Conservation (phyloP, 2,329 filamentous ascomycete genomes). For the Grosmannia penicillata region DNA sequence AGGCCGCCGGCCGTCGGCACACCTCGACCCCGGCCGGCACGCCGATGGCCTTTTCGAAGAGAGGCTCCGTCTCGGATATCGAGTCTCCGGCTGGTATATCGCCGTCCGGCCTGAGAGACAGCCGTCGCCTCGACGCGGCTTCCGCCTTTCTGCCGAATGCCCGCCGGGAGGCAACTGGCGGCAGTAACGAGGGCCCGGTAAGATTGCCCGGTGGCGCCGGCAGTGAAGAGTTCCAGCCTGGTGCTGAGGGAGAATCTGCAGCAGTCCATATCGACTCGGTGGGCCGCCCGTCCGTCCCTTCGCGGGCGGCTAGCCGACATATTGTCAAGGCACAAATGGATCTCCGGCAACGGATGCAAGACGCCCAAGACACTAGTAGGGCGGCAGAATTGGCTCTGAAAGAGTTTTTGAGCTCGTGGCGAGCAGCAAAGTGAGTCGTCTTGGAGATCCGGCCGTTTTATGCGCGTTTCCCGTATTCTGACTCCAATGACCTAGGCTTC, state of each 20-base stretch:
- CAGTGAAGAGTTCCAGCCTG: constrained; percentile 5
- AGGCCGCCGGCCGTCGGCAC: constrained; percentile 47
- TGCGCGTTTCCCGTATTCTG: no score
- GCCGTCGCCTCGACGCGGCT: constrained; percentile 18
- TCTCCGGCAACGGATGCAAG: constrained; percentile 45
- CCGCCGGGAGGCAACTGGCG: constrained; percentile 63
- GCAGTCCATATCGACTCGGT: neutral
- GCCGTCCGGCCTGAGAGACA: constrained; percentile 25
- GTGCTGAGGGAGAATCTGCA: constrained; percentile 7
- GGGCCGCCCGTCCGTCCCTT: constrained; percentile 6
- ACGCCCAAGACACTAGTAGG: constrained; percentile 63
- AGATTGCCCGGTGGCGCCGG: constrained; percentile 28
- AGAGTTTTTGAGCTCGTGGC: constrained; percentile 67
- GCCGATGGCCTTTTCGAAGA: constrained; percentile 26
- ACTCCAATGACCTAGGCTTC: constrained; percentile 11
- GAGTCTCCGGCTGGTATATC: constrained; percentile 18
- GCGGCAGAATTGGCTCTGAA: constrained; percentile 74
- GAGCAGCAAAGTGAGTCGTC: constrained; percentile 59
- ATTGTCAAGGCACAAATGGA: constrained; percentile 46
- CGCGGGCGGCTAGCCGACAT: constrained; percentile 33
- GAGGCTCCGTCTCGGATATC: constrained; percentile 25
- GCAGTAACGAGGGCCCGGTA: constrained; percentile 57
- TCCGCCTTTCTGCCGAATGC: constrained; percentile 37
- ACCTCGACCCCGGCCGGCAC: constrained; percentile 43
- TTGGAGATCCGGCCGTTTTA: neutral